Evolutionary conservation across 805 yeast species (phyloP).

Genomic region (Metschnikowia drakensbergensis): DNA sequence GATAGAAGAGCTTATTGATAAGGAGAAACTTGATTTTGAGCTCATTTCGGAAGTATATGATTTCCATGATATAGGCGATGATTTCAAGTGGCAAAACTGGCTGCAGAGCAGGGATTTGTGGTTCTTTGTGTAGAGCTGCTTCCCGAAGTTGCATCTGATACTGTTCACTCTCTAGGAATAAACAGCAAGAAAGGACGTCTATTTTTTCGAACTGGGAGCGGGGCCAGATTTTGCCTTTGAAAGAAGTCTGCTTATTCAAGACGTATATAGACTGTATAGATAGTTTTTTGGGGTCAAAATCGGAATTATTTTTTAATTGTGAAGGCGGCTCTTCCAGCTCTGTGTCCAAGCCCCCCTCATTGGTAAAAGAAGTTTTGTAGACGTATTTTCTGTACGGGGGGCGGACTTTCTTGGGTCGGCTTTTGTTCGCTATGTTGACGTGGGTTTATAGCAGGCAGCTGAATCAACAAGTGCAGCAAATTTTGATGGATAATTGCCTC

Average conservation of each 20-base stretch:
- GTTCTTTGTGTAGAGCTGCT: constrained; percentile 6
- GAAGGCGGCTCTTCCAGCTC: background rate
- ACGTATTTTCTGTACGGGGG: constrained; percentile 79
- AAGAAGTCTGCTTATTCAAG: constrained; percentile 22
- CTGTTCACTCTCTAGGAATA: constrained; percentile 25
- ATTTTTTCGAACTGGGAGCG: constrained; percentile 47
- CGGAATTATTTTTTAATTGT: background rate
- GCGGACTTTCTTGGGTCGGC: constrained; percentile 77
- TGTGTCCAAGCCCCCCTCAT: constrained; percentile 18
- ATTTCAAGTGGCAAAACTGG: constrained; percentile 37
- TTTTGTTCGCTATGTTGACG: constrained; percentile 70
- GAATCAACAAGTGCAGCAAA: background rate
- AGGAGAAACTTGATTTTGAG: constrained; percentile 50
- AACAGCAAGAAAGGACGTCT: constrained; percentile 41
- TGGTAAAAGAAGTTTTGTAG: constrained; percentile 40
- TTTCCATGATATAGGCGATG: constrained; percentile 29
- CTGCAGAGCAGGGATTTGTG: constrained; percentile 10
- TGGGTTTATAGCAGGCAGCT: background rate
- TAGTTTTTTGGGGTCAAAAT: constrained; percentile 20
- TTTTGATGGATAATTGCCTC: background rate
- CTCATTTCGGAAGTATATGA: constrained; percentile 25
- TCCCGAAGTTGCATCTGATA: constrained; percentile 17
- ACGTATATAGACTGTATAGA: constrained; percentile 34
- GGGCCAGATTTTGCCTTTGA: constrained; percentile 43
- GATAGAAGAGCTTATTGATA: constrained; percentile 60